Percentiles rank a stretch among this genome's conserved stretches.
Conservation (phyloP, 2,329 filamentous ascomycete genomes). For the Calonectria honghensis region DNA sequence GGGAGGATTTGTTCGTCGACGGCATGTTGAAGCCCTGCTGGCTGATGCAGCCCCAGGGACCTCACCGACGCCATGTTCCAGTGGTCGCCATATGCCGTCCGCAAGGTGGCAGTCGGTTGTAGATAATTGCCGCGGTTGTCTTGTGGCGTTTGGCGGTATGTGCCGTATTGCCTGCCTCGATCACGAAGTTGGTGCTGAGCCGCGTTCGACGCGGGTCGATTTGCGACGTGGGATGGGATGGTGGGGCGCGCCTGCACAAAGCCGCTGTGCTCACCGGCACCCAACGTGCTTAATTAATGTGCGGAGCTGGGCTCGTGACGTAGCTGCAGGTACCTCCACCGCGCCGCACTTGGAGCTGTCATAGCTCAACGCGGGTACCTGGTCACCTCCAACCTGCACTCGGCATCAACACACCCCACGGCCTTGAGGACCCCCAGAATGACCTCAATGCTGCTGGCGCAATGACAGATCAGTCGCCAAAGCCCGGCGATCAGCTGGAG, state of each 20-base stretch:
- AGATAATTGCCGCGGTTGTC: not conserved
- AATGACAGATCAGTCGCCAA: conserved; percentile 66
- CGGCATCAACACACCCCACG: conserved; percentile 39
- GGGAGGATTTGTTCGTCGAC: conserved; percentile 87
- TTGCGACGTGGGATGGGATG: conserved; percentile 44
- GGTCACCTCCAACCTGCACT: conserved; percentile 35
- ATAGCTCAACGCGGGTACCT: conserved; percentile 49
- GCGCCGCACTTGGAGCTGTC: conserved; percentile 49
- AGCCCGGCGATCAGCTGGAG: conserved; percentile 55
- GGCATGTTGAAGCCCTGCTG: conserved; percentile 88
- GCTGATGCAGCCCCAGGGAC: conserved; percentile 93
- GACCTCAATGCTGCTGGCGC: conserved; percentile 54
- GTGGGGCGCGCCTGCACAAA: conserved; percentile 49
- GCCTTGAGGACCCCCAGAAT: conserved; percentile 54
- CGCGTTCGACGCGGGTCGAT: conserved; percentile 49
- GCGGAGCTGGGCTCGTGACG: conserved; percentile 55
- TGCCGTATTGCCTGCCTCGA: not conserved
- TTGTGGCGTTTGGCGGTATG: not conserved
- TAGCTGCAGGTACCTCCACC: conserved; percentile 54
- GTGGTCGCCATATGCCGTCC: conserved; percentile 59
- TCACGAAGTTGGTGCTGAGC: conserved; percentile 31
- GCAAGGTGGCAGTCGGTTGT: conserved; percentile 16
- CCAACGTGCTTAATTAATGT: conserved; percentile 29
- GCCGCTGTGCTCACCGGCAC: conserved; percentile 18
- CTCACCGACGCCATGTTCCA: conserved; percentile 88